Conservation (phyloP, 768 basidiomycete species). For the Suillus luteus region DNA sequence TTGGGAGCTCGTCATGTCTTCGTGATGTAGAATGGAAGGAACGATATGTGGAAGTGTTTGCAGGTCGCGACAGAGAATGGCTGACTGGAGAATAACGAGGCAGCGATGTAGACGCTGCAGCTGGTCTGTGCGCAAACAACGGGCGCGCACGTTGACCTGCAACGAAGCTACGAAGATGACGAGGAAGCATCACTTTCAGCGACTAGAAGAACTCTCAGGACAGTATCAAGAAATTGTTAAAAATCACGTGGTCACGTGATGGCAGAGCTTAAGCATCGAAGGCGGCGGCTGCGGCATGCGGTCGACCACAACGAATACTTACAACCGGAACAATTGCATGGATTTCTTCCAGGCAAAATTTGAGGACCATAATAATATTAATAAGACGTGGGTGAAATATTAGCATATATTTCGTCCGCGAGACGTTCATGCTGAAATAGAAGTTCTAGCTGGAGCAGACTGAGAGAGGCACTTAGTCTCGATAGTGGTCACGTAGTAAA, state of each 20-base stretch:
- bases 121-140: slow-evolving; percentile 17
- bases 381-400: not conserved
- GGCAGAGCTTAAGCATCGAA: too few species aligned
- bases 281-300: not conserved
- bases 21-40: slow-evolving; percentile 70
- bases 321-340: not conserved
- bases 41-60: slow-evolving; percentile 19
- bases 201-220: not conserved
- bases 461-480: slow-evolving; percentile 63
- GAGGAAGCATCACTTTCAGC: slow-evolving; percentile 43
- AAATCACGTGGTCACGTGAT: slow-evolving; percentile 8
- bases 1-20: slow-evolving; percentile 65
- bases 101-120: slow-evolving; percentile 23
- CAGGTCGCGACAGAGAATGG: slow-evolving; percentile 12
- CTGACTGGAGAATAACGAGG: slow-evolving; percentile 32
- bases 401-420: not conserved
- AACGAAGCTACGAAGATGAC: slow-evolving; percentile 45
- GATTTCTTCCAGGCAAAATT: too few species aligned
- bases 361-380: too few species aligned
- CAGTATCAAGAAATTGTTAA: slow-evolving; percentile 1
- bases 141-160: slow-evolving; percentile 31
- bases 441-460: slow-evolving; percentile 55
- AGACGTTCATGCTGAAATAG: not conserved
- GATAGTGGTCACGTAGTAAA: too few species aligned
- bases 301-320: not conserved